These are phyloP conservation scores for Malus hybrid DNA, from an alignment of 331 rosid species.

Conservation along the genomic window DNA sequence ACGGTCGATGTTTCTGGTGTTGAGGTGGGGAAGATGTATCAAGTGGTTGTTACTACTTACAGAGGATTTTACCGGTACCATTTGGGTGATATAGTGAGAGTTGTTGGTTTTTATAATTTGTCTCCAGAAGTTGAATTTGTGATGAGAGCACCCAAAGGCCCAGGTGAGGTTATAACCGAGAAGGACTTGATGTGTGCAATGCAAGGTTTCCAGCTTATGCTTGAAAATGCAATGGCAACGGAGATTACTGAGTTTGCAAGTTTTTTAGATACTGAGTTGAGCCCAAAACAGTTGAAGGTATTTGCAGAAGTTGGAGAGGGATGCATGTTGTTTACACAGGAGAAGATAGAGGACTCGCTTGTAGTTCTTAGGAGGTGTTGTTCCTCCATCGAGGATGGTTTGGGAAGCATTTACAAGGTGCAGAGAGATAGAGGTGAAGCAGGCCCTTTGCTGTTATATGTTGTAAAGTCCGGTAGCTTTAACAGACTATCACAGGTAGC, in stretches of 20 bases:
- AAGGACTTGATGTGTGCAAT: constrained; percentile 42
- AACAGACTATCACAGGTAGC: constrained; percentile 34
- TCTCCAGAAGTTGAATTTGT: constrained; percentile 50
- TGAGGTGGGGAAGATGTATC: constrained; percentile 65
- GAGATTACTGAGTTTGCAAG: constrained; percentile 51
- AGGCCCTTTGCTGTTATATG: constrained; percentile 28
- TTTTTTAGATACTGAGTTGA: constrained; percentile 33
- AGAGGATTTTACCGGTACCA: constrained; percentile 57
- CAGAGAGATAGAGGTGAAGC: constrained; percentile 38
- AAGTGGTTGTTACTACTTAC: constrained; percentile 52
- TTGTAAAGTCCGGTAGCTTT: constrained; percentile 48
- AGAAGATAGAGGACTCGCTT: constrained; percentile 24
- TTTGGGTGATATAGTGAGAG: constrained; percentile 58
- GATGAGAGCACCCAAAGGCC: constrained; percentile 54
- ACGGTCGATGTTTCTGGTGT: constrained; percentile 39
- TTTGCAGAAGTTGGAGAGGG: constrained; percentile 40
- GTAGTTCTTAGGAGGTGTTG: constrained; percentile 24
- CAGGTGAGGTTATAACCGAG: constrained; percentile 46
- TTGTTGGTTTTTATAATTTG: constrained; percentile 47
- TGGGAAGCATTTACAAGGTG: constrained; percentile 52
- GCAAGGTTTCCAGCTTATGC: constrained; percentile 26
- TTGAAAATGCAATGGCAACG: constrained; percentile 19
- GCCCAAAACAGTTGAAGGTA: constrained; percentile 38
- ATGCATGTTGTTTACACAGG: constrained; percentile 17
- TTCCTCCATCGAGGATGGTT: constrained; percentile 37